Conservation (phyloP, 169 alveolate genomes). For the Fabrea salina region DNA sequence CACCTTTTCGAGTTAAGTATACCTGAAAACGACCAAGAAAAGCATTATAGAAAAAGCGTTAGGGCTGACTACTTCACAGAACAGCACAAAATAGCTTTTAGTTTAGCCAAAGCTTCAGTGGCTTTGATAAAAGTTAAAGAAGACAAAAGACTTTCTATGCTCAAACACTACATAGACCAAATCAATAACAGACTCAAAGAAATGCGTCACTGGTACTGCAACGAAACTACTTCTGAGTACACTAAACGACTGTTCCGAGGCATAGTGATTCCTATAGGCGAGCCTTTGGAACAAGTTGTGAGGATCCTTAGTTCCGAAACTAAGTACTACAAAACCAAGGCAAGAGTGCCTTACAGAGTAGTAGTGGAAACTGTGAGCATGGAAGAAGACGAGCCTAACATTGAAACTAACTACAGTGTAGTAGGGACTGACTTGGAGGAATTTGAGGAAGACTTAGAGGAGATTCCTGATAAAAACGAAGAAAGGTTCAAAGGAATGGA, state of each 20-base stretch:
- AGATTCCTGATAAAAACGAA: not conserved
- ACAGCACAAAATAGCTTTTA: not conserved
- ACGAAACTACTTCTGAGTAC: not conserved
- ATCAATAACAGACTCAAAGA: slow-evolving; percentile 3
- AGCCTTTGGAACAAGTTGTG: not conserved
- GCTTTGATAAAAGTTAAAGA: not conserved
- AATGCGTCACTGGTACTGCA: not conserved
- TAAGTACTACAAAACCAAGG: slow-evolving; percentile 15
- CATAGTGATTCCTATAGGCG: not conserved
- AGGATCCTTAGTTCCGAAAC: slow-evolving; percentile 12
- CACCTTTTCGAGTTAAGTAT: not conserved
- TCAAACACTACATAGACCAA: not conserved
- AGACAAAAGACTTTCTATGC: not conserved
- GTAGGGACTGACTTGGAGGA: not conserved
- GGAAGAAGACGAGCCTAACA: slow-evolving; percentile 7
- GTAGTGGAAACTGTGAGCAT: not conserved
- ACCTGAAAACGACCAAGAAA: not conserved
- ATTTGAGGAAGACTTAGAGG: not conserved
- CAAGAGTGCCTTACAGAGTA: slow-evolving; percentile 34
- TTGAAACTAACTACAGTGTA: not conserved
- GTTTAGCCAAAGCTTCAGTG: not conserved
- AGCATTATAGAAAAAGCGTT: not conserved
- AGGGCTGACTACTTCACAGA: slow-evolving; percentile 19
- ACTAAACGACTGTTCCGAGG: slow-evolving; percentile 29
- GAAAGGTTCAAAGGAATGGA: not conserved